Percentiles rank a stretch among this genome's conserved stretches.
phyloP scores from a whole-genome alignment of 441 rosid species.

The Francoa sonchifolia region DNA sequence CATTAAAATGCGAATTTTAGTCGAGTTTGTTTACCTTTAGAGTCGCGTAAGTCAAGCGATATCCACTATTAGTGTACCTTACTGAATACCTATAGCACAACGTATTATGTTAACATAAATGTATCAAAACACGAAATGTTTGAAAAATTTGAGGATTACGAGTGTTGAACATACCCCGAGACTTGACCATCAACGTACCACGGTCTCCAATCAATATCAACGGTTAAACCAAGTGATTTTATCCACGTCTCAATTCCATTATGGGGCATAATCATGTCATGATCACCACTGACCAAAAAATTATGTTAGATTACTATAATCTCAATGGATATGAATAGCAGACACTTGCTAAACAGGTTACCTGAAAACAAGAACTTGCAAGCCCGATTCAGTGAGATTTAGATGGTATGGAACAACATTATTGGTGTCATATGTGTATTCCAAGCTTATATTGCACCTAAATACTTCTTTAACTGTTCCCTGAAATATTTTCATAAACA shows the following conservation, averaged over 20 bases:
- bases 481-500: not conserved
- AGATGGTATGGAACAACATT: not conserved
- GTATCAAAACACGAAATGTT: not conserved
- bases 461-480: not conserved
- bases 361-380: not conserved
- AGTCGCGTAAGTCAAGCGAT: slow-evolving; percentile 15
- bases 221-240: slow-evolving; percentile 10
- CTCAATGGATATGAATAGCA: too few relatives aligned
- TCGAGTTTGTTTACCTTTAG: slow-evolving; percentile 10
- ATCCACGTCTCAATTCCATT: slow-evolving; percentile 18
- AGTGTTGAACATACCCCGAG: slow-evolving; percentile 12
- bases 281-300: slow-evolving; percentile 16
- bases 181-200: slow-evolving; percentile 24
- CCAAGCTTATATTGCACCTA: not conserved
- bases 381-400: not conserved
- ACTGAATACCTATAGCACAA: slow-evolving; percentile 10
- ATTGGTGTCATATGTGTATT: not conserved
- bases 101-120: not conserved
- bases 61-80: slow-evolving; percentile 2
- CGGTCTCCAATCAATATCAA: slow-evolving; percentile 14
- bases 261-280: slow-evolving; percentile 14
- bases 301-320: not conserved
- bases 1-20: too few relatives aligned
- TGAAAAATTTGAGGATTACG: not conserved
- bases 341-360: not conserved